phyloP scores from a whole-genome alignment of 306 rosid genomes.

The Argentina anserina region DNA sequence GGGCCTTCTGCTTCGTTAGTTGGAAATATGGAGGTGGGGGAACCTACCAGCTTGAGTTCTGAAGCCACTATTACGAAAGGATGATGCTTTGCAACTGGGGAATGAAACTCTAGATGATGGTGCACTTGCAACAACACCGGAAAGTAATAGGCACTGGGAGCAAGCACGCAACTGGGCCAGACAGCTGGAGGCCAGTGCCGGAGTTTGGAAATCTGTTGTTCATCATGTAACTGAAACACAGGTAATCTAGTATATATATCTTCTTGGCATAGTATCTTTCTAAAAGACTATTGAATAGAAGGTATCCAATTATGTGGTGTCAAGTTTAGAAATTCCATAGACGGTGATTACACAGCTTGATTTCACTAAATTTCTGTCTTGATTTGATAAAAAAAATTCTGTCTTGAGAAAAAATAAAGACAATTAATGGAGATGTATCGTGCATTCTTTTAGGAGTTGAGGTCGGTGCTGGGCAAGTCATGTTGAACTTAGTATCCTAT shows the following conservation, averaged over 20 bases:
- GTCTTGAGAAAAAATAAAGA: not conserved
- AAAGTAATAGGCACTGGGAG: conserved; percentile 89
- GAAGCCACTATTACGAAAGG: conserved; percentile 70
- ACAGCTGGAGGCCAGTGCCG: conserved; percentile 87
- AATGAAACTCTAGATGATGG: conserved; percentile 77
- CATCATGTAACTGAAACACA: conserved; percentile 96
- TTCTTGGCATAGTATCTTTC: conserved; percentile 20
- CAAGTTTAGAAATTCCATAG: not conserved
- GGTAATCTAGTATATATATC: conserved; percentile 45
- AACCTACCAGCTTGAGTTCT: conserved; percentile 33
- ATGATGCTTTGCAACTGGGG: conserved; percentile 61
- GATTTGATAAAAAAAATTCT: no score
- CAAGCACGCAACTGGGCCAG: conserved; percentile 98
- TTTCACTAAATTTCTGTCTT: not conserved
- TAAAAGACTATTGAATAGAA: not conserved
- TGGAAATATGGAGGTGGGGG: conserved; percentile 34
- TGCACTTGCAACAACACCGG: conserved; percentile 73
- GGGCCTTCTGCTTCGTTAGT: conserved; percentile 45
- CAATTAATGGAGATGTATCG: not conserved
- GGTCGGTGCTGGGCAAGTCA: not conserved
- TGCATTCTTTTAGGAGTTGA: not conserved
- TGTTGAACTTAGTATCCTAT: not conserved
- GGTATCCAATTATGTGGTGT: not conserved
- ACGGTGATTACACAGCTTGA: not conserved
- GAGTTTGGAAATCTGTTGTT: conserved; percentile 66